Evolutionary conservation across 2,329 filamentous ascomycete genomes (phyloP).

Genomic region (Aspergillus texensis): DNA sequence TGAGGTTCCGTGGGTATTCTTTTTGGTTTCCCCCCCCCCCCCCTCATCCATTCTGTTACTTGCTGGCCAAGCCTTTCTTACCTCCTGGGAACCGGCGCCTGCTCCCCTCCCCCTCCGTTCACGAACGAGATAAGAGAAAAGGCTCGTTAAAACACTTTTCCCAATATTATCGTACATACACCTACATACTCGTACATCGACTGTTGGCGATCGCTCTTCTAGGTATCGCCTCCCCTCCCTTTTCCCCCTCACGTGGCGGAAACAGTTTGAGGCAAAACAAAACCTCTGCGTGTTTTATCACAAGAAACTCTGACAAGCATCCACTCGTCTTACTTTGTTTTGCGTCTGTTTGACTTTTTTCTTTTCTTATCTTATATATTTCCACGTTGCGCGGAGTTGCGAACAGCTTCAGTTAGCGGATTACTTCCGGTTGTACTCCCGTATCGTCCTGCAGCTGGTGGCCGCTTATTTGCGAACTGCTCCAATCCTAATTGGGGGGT

Average conservation of each 20-base stretch:
- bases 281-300: slow-evolving; percentile 10
- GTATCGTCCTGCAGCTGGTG: slow-evolving; percentile 2
- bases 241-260: slow-evolving; percentile 22
- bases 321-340: not conserved
- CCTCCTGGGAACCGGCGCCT: slow-evolving; percentile 15
- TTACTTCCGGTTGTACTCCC: slow-evolving; percentile 1
- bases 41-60: slow-evolving; percentile 29
- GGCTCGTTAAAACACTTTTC: slow-evolving; percentile 5
- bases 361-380: not conserved
- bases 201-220: slow-evolving; percentile 17
- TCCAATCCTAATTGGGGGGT: slow-evolving; percentile 4
- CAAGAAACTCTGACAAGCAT: slow-evolving; percentile 2
- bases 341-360: not conserved
- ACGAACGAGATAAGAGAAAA: slow-evolving; percentile 15
- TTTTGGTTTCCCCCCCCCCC: slow-evolving; percentile 11
- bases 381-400: not conserved
- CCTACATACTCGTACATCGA: slow-evolving; percentile 13
- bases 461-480: slow-evolving; percentile 1
- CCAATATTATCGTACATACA: slow-evolving; percentile 13
- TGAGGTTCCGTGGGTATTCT: slow-evolving; percentile 1
- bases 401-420: slow-evolving; percentile 11
- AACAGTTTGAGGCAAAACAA: slow-evolving; percentile 14
- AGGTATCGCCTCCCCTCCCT: not conserved
- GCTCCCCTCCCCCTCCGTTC: slow-evolving; percentile 11
- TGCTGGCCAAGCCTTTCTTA: slow-evolving; percentile 30